phyloP scores from a whole-genome alignment of 2,329 filamentous ascomycete species.

The Plenodomus biglobosus region DNA sequence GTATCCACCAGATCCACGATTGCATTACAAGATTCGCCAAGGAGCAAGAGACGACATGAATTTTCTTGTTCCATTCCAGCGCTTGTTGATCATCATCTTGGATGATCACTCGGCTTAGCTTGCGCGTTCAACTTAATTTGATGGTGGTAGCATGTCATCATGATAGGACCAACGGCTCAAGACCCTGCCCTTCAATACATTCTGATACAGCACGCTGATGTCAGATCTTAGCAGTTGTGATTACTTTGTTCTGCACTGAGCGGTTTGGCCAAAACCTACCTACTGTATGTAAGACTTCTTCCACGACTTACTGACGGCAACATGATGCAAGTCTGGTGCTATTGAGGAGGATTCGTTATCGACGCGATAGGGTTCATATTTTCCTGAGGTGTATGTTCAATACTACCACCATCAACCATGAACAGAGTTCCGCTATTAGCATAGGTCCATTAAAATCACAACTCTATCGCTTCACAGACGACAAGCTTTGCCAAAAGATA shows the following conservation, averaged over 20 bases:
- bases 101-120: slow-evolving; percentile 5
- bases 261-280: slow-evolving; percentile 1
- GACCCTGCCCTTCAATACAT: slow-evolving; percentile 26
- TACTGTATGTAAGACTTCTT: too few species aligned
- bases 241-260: slow-evolving; percentile 2
- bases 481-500: slow-evolving; percentile 2
- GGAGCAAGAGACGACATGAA: neutral
- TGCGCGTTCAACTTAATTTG: slow-evolving; percentile 6
- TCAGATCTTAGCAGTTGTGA: slow-evolving; percentile 2
- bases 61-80: neutral
- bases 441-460: too few species aligned
- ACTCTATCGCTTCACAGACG: too few species aligned
- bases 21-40: neutral
- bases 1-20: neutral
- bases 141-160: slow-evolving; percentile 17
- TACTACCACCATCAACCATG: too few species aligned
- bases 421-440: too few species aligned
- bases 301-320: neutral
- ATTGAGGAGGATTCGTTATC: too few species aligned
- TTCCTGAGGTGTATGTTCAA: too few species aligned
- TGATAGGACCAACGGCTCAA: slow-evolving; percentile 24
- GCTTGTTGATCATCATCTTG: neutral
- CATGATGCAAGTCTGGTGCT: neutral
- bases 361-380: neutral
- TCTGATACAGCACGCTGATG: slow-evolving; percentile 23